Evolutionary conservation across 306 rosid genomes (phyloP).

Genomic region (Prinsepia uniflora): DNA sequence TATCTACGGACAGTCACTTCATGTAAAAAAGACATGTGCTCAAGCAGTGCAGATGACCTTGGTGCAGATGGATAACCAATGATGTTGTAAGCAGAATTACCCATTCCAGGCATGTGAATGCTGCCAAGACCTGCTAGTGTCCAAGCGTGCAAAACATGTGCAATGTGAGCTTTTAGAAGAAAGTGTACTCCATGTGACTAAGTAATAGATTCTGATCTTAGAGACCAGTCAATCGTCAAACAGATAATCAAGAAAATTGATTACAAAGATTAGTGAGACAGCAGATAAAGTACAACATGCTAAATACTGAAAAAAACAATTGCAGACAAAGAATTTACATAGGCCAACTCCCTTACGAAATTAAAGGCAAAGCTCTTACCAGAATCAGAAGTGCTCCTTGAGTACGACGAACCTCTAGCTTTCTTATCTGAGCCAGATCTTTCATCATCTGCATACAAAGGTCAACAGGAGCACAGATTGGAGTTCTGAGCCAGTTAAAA

Average conservation of each 20-base stretch:
- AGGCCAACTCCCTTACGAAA: slow-evolving; percentile 15
- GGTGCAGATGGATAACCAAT: slow-evolving; percentile 98
- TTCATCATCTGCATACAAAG: slow-evolving; percentile 57
- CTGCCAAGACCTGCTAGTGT: slow-evolving; percentile 99
- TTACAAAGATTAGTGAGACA: slow-evolving; percentile 11
- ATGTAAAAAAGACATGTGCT: slow-evolving; percentile 58
- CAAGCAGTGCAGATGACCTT: slow-evolving; percentile 99
- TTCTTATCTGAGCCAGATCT: slow-evolving; percentile 71
- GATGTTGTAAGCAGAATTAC: slow-evolving; percentile 93
- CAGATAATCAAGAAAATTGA: slow-evolving; percentile 13
- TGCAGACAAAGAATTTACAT: slow-evolving; percentile 13
- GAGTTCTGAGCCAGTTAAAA: slow-evolving; percentile 19
- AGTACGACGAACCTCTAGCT: slow-evolving; percentile 57
- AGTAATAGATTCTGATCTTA: slow-evolving; percentile 49
- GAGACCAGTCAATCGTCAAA: slow-evolving; percentile 30
- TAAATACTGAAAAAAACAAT: slow-evolving; percentile 1
- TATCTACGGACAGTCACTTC: slow-evolving; percentile 46
- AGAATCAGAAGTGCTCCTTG: slow-evolving; percentile 61
- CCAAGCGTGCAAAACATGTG: slow-evolving; percentile 99
- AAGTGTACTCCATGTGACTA: slow-evolving; percentile 76
- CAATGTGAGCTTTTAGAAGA: slow-evolving; percentile 77
- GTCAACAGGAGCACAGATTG: slow-evolving; percentile 21
- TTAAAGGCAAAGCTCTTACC: slow-evolving; percentile 47
- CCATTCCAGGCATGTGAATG: slow-evolving; percentile 97
- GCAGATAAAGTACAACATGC: slow-evolving; percentile 13